Evolutionary conservation across 768 basidiomycete species (phyloP).

Genomic region (Russula abietina): DNA sequence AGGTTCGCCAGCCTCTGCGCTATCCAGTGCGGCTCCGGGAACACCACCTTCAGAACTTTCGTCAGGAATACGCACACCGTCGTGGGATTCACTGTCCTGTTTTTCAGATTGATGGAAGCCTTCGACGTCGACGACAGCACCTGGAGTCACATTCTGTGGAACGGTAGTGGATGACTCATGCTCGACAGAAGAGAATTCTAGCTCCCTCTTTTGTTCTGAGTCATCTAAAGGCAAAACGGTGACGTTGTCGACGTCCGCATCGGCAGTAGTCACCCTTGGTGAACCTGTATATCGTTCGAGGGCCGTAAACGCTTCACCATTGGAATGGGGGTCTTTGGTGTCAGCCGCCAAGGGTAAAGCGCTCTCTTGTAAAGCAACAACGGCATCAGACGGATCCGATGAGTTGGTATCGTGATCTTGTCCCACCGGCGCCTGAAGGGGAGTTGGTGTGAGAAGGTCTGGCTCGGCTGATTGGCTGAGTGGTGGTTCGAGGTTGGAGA

Average conservation of each 20-base stretch:
- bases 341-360: background rate
- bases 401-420: background rate
- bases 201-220: background rate
- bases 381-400: background rate
- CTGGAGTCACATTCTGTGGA: background rate
- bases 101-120: background rate
- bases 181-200: background rate
- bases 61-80: background rate
- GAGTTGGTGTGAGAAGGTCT: slow-evolving; percentile 4
- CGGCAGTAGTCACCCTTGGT: background rate
- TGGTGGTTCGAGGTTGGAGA: slow-evolving; percentile 40
- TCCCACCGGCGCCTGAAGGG: background rate
- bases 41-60: background rate
- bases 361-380: background rate
- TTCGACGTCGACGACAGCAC: background rate
- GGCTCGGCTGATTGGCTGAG: slow-evolving; percentile 32
- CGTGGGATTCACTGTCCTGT: slow-evolving; percentile 1
- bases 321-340: background rate
- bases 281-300: background rate
- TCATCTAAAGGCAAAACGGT: background rate
- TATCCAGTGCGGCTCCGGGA: background rate
- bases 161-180: background rate
- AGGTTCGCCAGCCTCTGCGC: background rate
- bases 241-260: background rate
- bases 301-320: background rate